Evolutionary conservation across 495 filamentous ascomycete genomes (phyloP).

Genomic region (Chaetomium fimeti): DNA sequence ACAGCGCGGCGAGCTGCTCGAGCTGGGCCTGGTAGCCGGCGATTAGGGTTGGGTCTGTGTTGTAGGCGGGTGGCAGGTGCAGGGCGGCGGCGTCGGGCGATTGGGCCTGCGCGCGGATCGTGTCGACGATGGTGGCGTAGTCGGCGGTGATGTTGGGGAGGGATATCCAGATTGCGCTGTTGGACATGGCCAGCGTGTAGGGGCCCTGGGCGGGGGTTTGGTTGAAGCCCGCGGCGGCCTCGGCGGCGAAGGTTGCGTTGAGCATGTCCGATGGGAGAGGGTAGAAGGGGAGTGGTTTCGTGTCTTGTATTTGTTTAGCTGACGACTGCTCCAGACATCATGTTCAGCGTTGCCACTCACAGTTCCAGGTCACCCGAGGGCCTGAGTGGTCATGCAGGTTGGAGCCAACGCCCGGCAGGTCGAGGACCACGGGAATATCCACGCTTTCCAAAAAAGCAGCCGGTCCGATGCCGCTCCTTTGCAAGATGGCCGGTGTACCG

Average conservation of each 20-base stretch:
- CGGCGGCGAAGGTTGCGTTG: slow-evolving; percentile 27
- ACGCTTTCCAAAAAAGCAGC: slow-evolving; percentile 18
- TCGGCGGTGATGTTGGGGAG: slow-evolving; percentile 24
- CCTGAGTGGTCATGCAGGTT: slow-evolving; percentile 33
- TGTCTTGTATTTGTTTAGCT: slow-evolving; percentile 12
- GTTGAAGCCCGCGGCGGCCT: slow-evolving; percentile 25
- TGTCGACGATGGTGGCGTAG: slow-evolving; percentile 18
- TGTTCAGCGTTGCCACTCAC: slow-evolving; percentile 2
- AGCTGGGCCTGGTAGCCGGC: slow-evolving; percentile 32
- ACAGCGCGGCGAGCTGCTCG: slow-evolving; percentile 18
- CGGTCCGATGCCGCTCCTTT: slow-evolving; percentile 28
- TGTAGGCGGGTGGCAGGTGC: slow-evolving; percentile 23
- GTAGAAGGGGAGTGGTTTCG: slow-evolving; percentile 18
- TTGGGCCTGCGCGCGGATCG: slow-evolving; percentile 16
- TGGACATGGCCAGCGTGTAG: slow-evolving; percentile 30
- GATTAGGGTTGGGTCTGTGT: slow-evolving; percentile 19
- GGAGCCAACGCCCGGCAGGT: slow-evolving; percentile 29
- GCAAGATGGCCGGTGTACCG: slow-evolving; percentile 27
- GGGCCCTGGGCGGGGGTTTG: slow-evolving; percentile 30
- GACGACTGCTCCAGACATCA: neutral
- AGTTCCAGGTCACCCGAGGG: slow-evolving; percentile 24
- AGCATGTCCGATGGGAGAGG: slow-evolving; percentile 23
- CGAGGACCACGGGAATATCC: slow-evolving; percentile 22
- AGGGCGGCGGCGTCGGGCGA: slow-evolving; percentile 17
- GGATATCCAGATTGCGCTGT: slow-evolving; percentile 30